phyloP scores from a whole-genome alignment of 139 green algal species.

The Chara braunii region DNA sequence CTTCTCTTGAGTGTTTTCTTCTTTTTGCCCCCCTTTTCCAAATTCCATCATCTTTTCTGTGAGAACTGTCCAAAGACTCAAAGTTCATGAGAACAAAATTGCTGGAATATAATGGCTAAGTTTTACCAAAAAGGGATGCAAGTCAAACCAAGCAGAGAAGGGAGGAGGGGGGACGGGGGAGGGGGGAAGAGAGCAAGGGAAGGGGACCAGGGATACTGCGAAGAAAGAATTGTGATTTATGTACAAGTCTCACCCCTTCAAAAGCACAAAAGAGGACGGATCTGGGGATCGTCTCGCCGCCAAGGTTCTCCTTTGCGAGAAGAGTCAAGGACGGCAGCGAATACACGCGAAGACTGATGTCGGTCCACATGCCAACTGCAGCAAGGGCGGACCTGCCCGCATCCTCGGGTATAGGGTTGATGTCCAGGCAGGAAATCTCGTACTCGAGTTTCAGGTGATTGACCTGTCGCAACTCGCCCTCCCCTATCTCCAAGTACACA shows the following conservation, averaged over 20 bases:
- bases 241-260: slow-evolving; percentile 57
- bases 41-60: too few relatives aligned
- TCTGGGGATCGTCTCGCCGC: slow-evolving; percentile 70
- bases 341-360: slow-evolving; percentile 43
- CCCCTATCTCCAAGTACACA: slow-evolving; percentile 60
- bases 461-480: slow-evolving; percentile 47
- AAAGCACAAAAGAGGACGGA: slow-evolving; percentile 73
- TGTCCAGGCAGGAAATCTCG: slow-evolving; percentile 87
- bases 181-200: too few relatives aligned
- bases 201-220: too few relatives aligned
- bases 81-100: too few relatives aligned
- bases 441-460: slow-evolving; percentile 48
- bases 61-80: too few relatives aligned
- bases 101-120: not conserved
- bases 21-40: too few relatives aligned
- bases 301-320: slow-evolving; percentile 43
- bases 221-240: too few relatives aligned
- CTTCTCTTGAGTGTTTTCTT: too few relatives aligned
- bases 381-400: slow-evolving; percentile 22
- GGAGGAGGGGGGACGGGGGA: too few relatives aligned
- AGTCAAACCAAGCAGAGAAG: too few relatives aligned
- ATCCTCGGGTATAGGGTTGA: slow-evolving; percentile 52
- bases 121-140: not conserved
- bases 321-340: slow-evolving; percentile 45
- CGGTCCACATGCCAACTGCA: slow-evolving; percentile 63